phyloP scores from a whole-genome alignment of 1,284 basidiomycete genomes.

The Ustanciosporium gigantosporum region DNA sequence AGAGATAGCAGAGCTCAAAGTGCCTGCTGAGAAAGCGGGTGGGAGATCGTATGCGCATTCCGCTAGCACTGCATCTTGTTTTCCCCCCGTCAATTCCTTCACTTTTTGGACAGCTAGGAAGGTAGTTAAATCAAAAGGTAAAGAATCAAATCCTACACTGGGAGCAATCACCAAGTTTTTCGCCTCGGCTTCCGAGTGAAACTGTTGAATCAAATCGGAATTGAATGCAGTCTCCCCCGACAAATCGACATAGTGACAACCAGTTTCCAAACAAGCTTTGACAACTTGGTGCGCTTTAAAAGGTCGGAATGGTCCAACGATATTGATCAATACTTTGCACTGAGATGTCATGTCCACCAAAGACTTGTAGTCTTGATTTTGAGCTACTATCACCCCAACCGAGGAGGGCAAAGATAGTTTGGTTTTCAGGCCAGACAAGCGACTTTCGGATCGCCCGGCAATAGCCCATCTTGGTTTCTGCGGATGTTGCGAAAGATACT shows the following conservation, averaged over 20 bases:
- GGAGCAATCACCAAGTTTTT: constrained; percentile 73
- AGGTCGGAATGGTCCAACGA: constrained; percentile 46
- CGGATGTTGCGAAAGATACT: constrained; percentile 43
- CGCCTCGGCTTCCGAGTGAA: constrained; percentile 71
- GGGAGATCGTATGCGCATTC: constrained; percentile 63
- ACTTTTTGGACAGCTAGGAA: constrained; percentile 67
- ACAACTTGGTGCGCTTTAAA: constrained; percentile 51
- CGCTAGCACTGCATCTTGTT: constrained; percentile 28
- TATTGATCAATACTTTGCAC: constrained; percentile 41
- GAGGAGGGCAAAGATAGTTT: constrained; percentile 19
- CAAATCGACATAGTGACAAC: constrained; percentile 72
- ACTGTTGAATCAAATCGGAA: constrained; percentile 67
- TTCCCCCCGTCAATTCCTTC: constrained; percentile 62
- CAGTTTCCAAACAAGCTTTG: constrained; percentile 66
- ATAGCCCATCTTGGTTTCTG: constrained; percentile 40
- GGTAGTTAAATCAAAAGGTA: constrained; percentile 67
- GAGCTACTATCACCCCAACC: constrained; percentile 42
- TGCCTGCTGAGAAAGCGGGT: constrained; percentile 73
- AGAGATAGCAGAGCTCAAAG: constrained; percentile 67
- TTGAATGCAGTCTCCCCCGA: constrained; percentile 64
- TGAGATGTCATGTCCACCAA: constrained; percentile 29
- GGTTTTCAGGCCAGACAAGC: constrained; percentile 26
- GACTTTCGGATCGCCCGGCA: constrained; percentile 44
- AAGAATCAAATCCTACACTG: constrained; percentile 73
- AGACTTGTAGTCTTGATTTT: constrained; percentile 22